phyloP scores from a whole-genome alignment of 1,284 basidiomycete species.

The Exobasidium cylindrosporum region DNA sequence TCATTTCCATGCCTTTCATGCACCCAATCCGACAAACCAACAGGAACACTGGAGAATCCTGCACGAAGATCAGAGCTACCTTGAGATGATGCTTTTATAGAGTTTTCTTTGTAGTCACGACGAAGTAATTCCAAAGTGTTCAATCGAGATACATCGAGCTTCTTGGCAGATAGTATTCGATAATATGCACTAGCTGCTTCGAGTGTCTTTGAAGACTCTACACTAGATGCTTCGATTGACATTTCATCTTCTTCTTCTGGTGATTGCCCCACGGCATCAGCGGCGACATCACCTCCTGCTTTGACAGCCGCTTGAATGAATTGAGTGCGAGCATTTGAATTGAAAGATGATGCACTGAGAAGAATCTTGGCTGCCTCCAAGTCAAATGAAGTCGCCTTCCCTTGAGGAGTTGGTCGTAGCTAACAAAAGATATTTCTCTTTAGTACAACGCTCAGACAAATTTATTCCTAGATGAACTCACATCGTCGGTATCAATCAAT shows the following conservation, averaged over 20 bases:
- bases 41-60: conserved; percentile 15
- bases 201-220: conserved; percentile 68
- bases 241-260: conserved; percentile 6
- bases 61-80: not conserved
- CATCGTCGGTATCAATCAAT: conserved; percentile 55
- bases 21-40: conserved; percentile 15
- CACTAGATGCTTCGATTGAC: conserved; percentile 1
- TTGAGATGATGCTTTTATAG: conserved; percentile 13
- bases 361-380: conserved; percentile 32
- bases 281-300: conserved; percentile 75
- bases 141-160: conserved; percentile 69
- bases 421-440: too few species aligned
- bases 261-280: conserved; percentile 30
- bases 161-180: conserved; percentile 63
- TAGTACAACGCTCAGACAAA: too few species aligned
- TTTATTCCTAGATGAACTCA: too few species aligned
- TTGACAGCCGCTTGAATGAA: conserved; percentile 74
- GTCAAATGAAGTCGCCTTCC: conserved; percentile 38
- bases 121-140: conserved; percentile 73
- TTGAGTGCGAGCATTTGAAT: conserved; percentile 62
- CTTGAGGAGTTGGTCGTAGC: conserved; percentile 29
- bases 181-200: conserved; percentile 59
- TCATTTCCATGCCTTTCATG: conserved; percentile 6
- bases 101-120: conserved; percentile 77
- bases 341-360: conserved; percentile 33